These are phyloP conservation scores for Calocera viscosa DNA, from an alignment of 768 basidiomycete species.

Conservation along the genomic window DNA sequence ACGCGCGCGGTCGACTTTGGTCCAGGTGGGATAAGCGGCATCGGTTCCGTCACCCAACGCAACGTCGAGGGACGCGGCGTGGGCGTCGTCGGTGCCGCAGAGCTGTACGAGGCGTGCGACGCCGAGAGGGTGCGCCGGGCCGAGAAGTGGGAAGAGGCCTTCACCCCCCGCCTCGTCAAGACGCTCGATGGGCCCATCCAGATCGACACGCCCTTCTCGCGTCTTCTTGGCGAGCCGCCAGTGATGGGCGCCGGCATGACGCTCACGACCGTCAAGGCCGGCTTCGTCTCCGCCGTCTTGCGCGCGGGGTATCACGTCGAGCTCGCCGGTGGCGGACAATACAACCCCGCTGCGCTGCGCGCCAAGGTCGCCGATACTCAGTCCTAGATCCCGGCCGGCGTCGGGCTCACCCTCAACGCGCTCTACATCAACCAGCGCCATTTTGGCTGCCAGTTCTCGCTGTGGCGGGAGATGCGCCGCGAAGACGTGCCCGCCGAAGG, in stretches of 20 bases:
- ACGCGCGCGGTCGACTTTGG: constrained; percentile 97
- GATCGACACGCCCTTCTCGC: constrained; percentile 92
- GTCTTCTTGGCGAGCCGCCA: constrained; percentile 88
- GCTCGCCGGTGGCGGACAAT: constrained; percentile 95
- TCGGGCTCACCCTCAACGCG: constrained; percentile 86
- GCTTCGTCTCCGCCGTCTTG: constrained; percentile 86
- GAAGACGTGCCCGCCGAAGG: constrained; percentile 95
- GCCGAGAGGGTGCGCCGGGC: constrained; percentile 54
- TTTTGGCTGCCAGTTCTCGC: constrained; percentile 93
- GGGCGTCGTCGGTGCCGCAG: constrained; percentile 78
- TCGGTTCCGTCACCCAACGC: constrained; percentile 78
- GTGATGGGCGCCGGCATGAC: constrained; percentile 99
- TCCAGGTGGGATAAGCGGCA: constrained; percentile 85
- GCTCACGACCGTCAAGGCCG: constrained; percentile 87
- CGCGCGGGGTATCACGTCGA: constrained; percentile 93
- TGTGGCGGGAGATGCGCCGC: constrained; percentile 95
- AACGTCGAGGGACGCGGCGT: constrained; percentile 91
- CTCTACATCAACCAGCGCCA: constrained; percentile 98
- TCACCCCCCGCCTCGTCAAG: constrained; percentile 70
- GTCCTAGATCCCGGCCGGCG: constrained; percentile 66
- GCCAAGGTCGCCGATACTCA: constrained; percentile 89
- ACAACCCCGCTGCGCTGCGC: constrained; percentile 79
- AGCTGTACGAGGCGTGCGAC: constrained; percentile 75
- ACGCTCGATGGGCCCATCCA: constrained; percentile 86
- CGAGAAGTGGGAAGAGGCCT: constrained; percentile 86